phyloP scores from a whole-genome alignment of 2,329 filamentous ascomycete genomes.

The Pyricularia pennisetigena region DNA sequence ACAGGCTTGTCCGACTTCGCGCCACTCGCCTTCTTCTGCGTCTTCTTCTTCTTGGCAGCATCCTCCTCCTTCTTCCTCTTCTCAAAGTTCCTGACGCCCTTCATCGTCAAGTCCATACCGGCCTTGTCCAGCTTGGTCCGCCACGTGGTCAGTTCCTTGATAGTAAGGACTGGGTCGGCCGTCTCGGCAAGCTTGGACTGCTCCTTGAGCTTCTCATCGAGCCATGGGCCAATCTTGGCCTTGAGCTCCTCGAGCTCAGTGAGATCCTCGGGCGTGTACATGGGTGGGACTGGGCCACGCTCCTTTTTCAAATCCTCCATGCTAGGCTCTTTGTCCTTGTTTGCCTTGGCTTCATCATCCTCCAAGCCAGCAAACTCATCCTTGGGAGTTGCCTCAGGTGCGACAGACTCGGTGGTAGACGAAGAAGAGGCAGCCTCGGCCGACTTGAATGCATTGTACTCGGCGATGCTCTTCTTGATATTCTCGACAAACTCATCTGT shows the following conservation, averaged over 20 bases:
- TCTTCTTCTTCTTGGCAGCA: slow-evolving; percentile 32
- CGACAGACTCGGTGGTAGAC: slow-evolving; percentile 26
- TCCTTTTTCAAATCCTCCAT: slow-evolving; percentile 34
- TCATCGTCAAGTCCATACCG: slow-evolving; percentile 60
- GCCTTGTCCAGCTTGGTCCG: slow-evolving; percentile 62
- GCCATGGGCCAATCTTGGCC: slow-evolving; percentile 59
- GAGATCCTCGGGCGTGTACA: slow-evolving; percentile 68
- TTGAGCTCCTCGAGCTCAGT: slow-evolving; percentile 51
- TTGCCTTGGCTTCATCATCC: slow-evolving; percentile 44
- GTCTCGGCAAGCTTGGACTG: slow-evolving; percentile 62
- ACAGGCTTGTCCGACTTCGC: slow-evolving; percentile 23
- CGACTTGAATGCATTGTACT: slow-evolving; percentile 54
- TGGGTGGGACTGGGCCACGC: slow-evolving; percentile 46
- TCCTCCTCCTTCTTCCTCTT: slow-evolving; percentile 28
- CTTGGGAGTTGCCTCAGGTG: slow-evolving; percentile 29
- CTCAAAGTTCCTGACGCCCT: slow-evolving; percentile 50
- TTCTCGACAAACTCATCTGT: slow-evolving; percentile 60
- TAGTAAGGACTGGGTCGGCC: slow-evolving; percentile 65
- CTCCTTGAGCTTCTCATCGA: slow-evolving; percentile 58
- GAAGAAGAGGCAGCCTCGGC: slow-evolving; percentile 41
- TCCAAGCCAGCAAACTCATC: slow-evolving; percentile 67
- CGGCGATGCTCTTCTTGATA: slow-evolving; percentile 59
- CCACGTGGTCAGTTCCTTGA: slow-evolving; percentile 61
- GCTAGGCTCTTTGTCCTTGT: slow-evolving; percentile 26
- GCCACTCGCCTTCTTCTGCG: slow-evolving; percentile 14